Percentiles rank a stretch among this genome's conserved stretches.
These are phyloP conservation scores for Gracilaria gracilis DNA, from an alignment of 23 red algal genomes.

Conservation along the genomic window DNA sequence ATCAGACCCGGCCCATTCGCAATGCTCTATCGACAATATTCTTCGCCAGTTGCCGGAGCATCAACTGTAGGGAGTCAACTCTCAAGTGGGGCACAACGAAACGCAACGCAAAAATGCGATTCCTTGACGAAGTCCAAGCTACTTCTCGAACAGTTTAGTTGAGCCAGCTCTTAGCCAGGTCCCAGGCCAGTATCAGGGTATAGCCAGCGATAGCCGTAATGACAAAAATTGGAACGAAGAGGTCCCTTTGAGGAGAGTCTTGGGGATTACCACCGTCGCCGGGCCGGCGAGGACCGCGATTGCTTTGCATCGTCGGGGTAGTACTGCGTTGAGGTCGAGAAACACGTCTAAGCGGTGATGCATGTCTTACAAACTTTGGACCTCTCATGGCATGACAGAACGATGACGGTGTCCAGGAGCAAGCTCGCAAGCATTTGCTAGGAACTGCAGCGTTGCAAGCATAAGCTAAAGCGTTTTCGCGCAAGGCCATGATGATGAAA, in stretches of 20 bases:
- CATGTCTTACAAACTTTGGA: not conserved
- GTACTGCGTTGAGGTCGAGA: not conserved
- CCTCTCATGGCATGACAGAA: not conserved
- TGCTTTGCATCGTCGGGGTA: not conserved
- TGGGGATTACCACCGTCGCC: not conserved
- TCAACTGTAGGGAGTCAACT: too few relatives aligned
- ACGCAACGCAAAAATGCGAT: too few relatives aligned
- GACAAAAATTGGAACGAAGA: constrained; percentile 61
- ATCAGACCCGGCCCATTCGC: too few relatives aligned
- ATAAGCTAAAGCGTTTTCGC: not conserved
- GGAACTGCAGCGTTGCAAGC: not conserved
- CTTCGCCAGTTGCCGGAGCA: too few relatives aligned
- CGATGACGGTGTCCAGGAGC: not conserved
- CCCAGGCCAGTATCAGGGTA: constrained; percentile 47
- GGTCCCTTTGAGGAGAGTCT: constrained; percentile 30
- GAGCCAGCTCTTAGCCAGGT: constrained; percentile 41
- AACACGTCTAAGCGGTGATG: not conserved
- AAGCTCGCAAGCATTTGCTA: not conserved
- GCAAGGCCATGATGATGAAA: not conserved
- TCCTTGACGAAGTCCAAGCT: too few relatives aligned
- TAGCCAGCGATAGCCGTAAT: constrained; percentile 54
- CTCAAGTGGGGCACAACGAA: too few relatives aligned
- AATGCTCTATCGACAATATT: too few relatives aligned
- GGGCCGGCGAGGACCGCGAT: not conserved
- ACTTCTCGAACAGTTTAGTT: not conserved